A percentile compares a stretch with the other conserved stretches of the same genome.
Conservation (phyloP, 1,284 basidiomycete genomes). For the Bondarzewia mesenterica region DNA sequence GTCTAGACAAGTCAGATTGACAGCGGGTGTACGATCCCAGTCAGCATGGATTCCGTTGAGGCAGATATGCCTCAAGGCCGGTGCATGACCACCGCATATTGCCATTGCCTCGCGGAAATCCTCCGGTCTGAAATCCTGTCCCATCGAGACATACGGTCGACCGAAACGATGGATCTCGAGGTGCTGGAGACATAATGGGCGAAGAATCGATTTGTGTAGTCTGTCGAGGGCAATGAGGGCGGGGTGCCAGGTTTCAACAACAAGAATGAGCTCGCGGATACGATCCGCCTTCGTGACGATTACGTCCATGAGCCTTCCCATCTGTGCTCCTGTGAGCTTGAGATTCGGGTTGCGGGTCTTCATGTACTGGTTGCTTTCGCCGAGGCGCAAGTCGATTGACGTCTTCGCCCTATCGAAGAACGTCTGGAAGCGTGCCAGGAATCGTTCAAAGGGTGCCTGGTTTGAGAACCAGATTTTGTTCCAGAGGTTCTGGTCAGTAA, state of each 20-base stretch:
- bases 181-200: conserved; percentile 41
- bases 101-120: neutral
- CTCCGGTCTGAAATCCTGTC: neutral
- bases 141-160: conserved; percentile 33
- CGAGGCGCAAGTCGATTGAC: conserved; percentile 48
- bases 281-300: conserved; percentile 40
- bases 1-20: conserved; percentile 29
- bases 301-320: conserved; percentile 35
- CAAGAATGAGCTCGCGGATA: conserved; percentile 47
- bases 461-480: conserved; percentile 52
- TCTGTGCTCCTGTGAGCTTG: conserved; percentile 33
- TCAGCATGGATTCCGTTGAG: neutral
- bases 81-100: neutral
- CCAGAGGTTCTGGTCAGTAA: conserved; percentile 48
- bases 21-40: conserved; percentile 29
- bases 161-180: conserved; percentile 55
- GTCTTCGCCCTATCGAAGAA: conserved; percentile 47
- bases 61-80: neutral
- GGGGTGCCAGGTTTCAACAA: conserved; percentile 43
- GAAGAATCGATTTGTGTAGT: conserved; percentile 28
- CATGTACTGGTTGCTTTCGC: conserved; percentile 24
- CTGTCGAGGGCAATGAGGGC: conserved; percentile 39
- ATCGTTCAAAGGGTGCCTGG: conserved; percentile 35
- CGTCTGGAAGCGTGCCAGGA: conserved; percentile 37
- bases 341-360: conserved; percentile 8